Percentiles rank a stretch among this genome's conserved stretches.
Conservation (phyloP, 495 filamentous ascomycete species). For the Neurospora sp. region DNA sequence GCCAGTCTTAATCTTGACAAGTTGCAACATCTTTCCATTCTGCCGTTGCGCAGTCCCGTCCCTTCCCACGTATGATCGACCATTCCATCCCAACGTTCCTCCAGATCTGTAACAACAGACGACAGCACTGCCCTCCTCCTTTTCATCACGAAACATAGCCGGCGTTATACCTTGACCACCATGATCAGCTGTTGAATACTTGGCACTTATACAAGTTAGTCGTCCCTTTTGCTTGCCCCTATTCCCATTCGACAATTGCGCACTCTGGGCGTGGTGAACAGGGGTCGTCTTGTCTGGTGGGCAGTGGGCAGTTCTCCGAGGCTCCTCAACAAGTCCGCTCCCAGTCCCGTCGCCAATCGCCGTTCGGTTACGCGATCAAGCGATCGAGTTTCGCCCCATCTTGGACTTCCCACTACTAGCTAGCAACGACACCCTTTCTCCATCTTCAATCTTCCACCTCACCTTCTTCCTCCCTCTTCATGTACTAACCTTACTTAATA, state of each 20-base stretch:
- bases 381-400: slow-evolving; percentile 5
- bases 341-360: background rate
- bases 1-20: background rate
- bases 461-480: background rate
- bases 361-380: background rate
- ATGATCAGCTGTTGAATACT: background rate
- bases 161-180: background rate
- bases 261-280: background rate
- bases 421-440: background rate
- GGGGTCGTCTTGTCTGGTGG: background rate
- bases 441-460: background rate
- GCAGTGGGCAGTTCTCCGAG: background rate
- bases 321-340: background rate
- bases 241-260: background rate
- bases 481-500: slow-evolving; percentile 9
- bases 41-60: background rate
- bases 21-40: background rate
- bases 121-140: background rate
- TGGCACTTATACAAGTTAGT: background rate
- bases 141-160: background rate
- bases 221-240: background rate
- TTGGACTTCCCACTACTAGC: slow-evolving; percentile 9
- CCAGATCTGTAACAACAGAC: background rate
- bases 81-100: background rate
- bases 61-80: background rate